These are phyloP conservation scores for Amanita rubescens DNA, from an alignment of 768 basidiomycete genomes.

Conservation along the genomic window DNA sequence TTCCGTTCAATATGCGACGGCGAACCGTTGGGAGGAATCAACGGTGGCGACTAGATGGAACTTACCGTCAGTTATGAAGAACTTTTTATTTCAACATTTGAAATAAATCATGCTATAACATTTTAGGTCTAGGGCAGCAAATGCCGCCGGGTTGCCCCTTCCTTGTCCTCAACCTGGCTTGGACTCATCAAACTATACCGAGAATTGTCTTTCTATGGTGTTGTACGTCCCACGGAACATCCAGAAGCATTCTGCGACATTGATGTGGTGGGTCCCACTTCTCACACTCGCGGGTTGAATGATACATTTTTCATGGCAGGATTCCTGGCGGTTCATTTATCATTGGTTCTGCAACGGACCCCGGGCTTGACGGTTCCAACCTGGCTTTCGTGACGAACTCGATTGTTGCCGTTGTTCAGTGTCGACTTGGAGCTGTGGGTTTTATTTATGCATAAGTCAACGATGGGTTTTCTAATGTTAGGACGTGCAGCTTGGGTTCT, in stretches of 20 bases:
- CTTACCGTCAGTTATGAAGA: conserved; percentile 43
- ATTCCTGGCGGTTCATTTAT: conserved; percentile 83
- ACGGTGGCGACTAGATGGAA: conserved; percentile 46
- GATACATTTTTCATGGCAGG: conserved; percentile 32
- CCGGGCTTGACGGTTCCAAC: conserved; percentile 71
- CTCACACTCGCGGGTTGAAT: neutral
- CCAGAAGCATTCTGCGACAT: conserved; percentile 35
- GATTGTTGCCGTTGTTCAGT: conserved; percentile 78
- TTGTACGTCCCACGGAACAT: conserved; percentile 52
- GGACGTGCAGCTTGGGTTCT: conserved; percentile 57
- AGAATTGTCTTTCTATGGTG: conserved; percentile 80
- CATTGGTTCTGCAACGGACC: conserved; percentile 58
- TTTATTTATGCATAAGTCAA: neutral
- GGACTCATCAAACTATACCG: conserved; percentile 43
- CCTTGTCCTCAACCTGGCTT: conserved; percentile 63
- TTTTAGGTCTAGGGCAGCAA: conserved; percentile 40
- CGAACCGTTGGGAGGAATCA: conserved; percentile 54
- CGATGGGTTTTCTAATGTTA: neutral
- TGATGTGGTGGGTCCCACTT: conserved; percentile 47
- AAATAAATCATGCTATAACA: conserved; percentile 3
- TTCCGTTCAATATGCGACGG: conserved; percentile 59
- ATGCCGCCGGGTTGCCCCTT: conserved; percentile 51
- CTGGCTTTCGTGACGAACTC: conserved; percentile 65
- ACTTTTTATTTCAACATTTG: neutral
- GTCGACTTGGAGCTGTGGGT: conserved; percentile 72